Evolutionary conservation across 805 yeast genomes (phyloP), one percentile per base, ranked within the genome.

Genomic region (Ogataea nitratoaversa): DNA sequence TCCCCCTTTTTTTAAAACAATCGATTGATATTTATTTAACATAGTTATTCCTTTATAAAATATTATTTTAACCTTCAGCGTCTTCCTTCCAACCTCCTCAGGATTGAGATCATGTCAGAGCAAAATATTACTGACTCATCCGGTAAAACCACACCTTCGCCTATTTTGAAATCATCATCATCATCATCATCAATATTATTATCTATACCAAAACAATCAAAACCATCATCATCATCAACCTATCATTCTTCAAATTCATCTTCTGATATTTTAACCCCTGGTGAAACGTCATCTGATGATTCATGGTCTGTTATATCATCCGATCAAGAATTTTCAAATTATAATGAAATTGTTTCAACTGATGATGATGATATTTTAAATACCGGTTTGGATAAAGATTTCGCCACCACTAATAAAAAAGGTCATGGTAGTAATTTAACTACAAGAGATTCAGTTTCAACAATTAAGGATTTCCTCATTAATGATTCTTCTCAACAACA

Each of bases 301-400:
- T 50, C 54, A 2, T 50, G 54, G 54, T 50, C 54, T 8, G 41
- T 50, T 20, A 46, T 50, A 12, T 47, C 54, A 5, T 41, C 45
- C 1, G 41, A 41, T 12, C 37, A 40, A 7, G 52, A 46, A 37
- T 13, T 46, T 30, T 19, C 45, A 46, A 7, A 35, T 42, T 18
- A 44, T 35, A 42, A 47, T 29, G 54, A 50, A 3, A 43, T 50
- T n/a, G 54, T 50, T 9, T 47, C 51, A 12, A 45, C 49, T 9
- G 54, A 50, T 37, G 54, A 49, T 17, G 53, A 37, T 18, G 34
- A 27, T 9, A 5, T 14, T 13, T 27, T 27, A 27, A 9, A 27
- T 27, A 6, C 29, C 13, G 29, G 29, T 22, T 22, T 11, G 9
- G 11, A 22, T 22, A 22, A 22, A 11, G 11, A 22, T 22, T 22